These are phyloP conservation scores for Ceratocystis harringtonii DNA, from an alignment of 2,329 filamentous ascomycete species.

Conservation along the genomic window DNA sequence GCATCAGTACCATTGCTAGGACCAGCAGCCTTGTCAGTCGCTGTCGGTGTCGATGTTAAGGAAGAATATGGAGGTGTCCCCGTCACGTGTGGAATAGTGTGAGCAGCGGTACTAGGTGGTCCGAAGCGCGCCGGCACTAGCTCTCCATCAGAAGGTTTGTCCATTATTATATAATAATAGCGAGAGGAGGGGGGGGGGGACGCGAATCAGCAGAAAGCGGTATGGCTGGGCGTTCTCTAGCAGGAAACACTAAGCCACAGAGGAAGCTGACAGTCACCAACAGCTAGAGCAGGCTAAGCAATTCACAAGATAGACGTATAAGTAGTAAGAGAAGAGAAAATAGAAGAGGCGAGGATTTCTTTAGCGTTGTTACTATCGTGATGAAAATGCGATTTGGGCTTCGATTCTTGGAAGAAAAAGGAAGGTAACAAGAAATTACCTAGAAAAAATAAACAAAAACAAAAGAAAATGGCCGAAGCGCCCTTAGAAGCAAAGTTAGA, in stretches of 20 bases:
- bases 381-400: neutral
- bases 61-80: neutral
- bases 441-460: neutral
- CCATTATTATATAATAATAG: neutral
- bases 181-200: neutral
- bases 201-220: neutral
- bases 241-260: neutral
- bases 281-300: too few relatives aligned
- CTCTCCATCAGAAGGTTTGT: neutral
- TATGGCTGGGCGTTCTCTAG: neutral
- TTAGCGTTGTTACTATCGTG: neutral
- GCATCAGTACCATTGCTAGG: neutral
- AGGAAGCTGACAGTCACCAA: neutral
- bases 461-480: neutral
- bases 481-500: neutral
- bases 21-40: neutral
- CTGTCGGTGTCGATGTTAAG: neutral
- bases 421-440: neutral
- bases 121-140: neutral
- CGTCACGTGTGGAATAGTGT: neutral
- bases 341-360: too few relatives aligned
- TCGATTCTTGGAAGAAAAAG: neutral
- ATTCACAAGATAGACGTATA: too few relatives aligned
- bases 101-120: neutral
- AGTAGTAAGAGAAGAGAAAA: too few relatives aligned